Conservation (phyloP, 768 basidiomycete genomes). For the Rhodocollybia butyracea region DNA sequence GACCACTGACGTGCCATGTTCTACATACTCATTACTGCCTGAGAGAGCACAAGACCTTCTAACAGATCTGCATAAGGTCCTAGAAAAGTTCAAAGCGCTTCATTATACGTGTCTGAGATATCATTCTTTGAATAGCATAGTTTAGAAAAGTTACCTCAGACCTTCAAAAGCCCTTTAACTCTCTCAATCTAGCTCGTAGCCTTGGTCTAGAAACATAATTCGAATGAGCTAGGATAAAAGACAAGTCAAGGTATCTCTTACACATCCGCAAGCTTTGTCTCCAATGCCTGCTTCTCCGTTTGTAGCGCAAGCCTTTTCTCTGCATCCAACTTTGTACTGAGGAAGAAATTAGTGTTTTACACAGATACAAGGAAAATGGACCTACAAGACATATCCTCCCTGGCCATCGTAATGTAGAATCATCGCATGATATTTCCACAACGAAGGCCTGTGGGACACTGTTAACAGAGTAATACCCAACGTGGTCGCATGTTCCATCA, state of each 20-base stretch:
- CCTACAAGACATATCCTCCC: conserved; percentile 93
- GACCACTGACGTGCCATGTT: too few relatives aligned
- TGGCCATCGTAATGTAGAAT: conserved; percentile 92
- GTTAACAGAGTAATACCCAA: conserved; percentile 91
- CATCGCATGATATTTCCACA: conserved; percentile 90
- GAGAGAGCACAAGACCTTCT: too few relatives aligned
- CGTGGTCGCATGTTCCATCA: conserved; percentile 90
- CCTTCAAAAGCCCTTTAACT: conserved; percentile 41
- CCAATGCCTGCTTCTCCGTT: conserved; percentile 90
- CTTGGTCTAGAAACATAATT: conserved; percentile 63
- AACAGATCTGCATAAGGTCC: too few relatives aligned
- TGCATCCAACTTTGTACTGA: conserved; percentile 83
- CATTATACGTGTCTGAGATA: too few relatives aligned
- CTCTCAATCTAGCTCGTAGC: conserved; percentile 71
- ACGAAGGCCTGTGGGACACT: conserved; percentile 90
- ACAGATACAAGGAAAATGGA: conserved; percentile 13
- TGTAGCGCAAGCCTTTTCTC: conserved; percentile 87
- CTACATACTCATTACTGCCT: too few relatives aligned
- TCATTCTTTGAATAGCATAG: too few relatives aligned
- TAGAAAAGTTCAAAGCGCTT: too few relatives aligned
- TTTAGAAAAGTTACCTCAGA: background rate
- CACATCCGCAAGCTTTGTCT: conserved; percentile 84
- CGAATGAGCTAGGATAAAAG: background rate
- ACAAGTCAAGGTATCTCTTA: conserved; percentile 36
- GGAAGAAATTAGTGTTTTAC: background rate